Percentiles rank a stretch among this genome's conserved stretches.
phyloP scores from a whole-genome alignment of 169 alveolate genomes.

The Gregarina niphandrodes region DNA sequence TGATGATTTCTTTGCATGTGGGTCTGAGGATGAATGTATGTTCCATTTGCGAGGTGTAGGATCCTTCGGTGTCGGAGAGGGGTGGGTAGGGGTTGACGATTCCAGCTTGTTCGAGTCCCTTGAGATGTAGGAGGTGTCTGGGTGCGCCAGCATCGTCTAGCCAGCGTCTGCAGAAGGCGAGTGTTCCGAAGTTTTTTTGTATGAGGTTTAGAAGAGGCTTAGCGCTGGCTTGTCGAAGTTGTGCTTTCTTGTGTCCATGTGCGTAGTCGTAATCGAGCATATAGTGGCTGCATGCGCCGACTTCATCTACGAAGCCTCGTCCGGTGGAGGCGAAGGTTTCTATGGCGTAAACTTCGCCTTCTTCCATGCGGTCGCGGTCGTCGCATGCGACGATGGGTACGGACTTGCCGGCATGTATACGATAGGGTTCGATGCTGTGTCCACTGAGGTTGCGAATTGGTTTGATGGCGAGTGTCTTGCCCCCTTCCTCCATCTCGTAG shows the following conservation, averaged over 20 bases:
- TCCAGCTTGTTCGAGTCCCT: slow-evolving; percentile 73
- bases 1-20: slow-evolving; percentile 81
- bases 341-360: slow-evolving; percentile 96
- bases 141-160: slow-evolving; percentile 79
- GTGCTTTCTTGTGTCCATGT: too few species aligned
- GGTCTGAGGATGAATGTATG: slow-evolving; percentile 92
- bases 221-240: slow-evolving; percentile 23
- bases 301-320: slow-evolving; percentile 53
- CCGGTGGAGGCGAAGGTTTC: slow-evolving; percentile 98
- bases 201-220: slow-evolving; percentile 43
- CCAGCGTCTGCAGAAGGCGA: slow-evolving; percentile 97
- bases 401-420: slow-evolving; percentile 52
- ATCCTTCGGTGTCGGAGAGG: slow-evolving; percentile 74
- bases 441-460: slow-evolving; percentile 90
- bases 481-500: slow-evolving; percentile 53
- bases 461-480: slow-evolving; percentile 49
- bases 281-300: slow-evolving; percentile 40
- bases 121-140: slow-evolving; percentile 70
- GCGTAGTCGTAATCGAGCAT: slow-evolving; percentile 51
- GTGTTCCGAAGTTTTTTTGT: slow-evolving; percentile 73
- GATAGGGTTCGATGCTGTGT: slow-evolving; percentile 83
- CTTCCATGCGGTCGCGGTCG: slow-evolving; percentile 78
- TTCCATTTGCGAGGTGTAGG: slow-evolving; percentile 94
- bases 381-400: slow-evolving; percentile 85
- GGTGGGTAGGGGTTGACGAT: slow-evolving; percentile 97